Evolutionary conservation across 805 yeast species (phyloP).

Genomic region (Candida methanosorbosa): DNA sequence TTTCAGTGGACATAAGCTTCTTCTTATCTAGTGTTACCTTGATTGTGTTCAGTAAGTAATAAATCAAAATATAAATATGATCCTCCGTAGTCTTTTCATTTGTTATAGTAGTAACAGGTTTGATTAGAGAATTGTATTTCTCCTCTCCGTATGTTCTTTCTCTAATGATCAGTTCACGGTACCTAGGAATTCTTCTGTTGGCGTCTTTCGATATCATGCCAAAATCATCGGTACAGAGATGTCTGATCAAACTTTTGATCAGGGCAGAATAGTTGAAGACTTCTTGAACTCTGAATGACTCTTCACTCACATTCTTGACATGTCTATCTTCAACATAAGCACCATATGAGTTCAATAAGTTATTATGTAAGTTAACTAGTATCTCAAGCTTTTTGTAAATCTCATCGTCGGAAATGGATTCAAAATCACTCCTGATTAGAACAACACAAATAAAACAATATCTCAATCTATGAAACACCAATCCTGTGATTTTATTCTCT

Average conservation of each 20-base stretch:
- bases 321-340: too few species aligned
- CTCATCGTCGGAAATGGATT: not conserved
- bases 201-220: not conserved
- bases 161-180: too few species aligned
- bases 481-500: not conserved
- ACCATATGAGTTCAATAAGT: too few species aligned
- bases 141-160: too few species aligned
- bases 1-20: not conserved
- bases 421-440: not conserved
- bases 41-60: not conserved
- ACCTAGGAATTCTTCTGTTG: not conserved
- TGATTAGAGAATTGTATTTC: too few species aligned
- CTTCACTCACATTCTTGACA: not conserved
- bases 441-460: not conserved
- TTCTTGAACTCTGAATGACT: not conserved
- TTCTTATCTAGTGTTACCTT: not conserved
- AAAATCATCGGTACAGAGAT: not conserved
- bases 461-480: not conserved
- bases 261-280: not conserved
- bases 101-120: not conserved
- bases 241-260: too few species aligned
- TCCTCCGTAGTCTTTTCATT: not conserved
- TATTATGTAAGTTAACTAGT: not conserved
- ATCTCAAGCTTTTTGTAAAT: not conserved
- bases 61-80: not conserved